phyloP scores from a whole-genome alignment of 1,139 yeast species.

The Saccharomyces hybrid region DNA sequence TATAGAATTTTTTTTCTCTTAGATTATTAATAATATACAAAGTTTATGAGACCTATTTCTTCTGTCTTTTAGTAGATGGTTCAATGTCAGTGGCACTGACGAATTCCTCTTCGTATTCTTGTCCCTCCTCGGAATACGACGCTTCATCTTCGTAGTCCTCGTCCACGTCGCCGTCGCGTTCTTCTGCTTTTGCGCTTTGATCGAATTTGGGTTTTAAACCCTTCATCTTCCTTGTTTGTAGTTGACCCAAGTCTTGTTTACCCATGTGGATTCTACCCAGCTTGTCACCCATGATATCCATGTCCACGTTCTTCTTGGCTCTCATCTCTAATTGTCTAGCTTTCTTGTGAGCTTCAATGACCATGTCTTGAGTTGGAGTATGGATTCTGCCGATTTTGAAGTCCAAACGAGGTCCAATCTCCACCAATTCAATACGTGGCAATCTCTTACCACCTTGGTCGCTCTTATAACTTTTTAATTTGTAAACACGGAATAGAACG shows the following conservation, averaged over 20 bases:
- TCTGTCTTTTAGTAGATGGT: slow-evolving; percentile 37
- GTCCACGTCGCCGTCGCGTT: slow-evolving; percentile 40
- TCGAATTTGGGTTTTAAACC: slow-evolving; percentile 85
- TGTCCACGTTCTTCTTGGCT: slow-evolving; percentile 81
- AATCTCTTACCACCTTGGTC: slow-evolving; percentile 61
- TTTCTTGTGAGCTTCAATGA: slow-evolving; percentile 76
- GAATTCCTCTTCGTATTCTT: slow-evolving; percentile 58
- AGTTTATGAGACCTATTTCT: slow-evolving; percentile 21
- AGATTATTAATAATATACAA: not conserved
- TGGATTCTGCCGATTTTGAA: slow-evolving; percentile 85
- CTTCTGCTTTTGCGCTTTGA: slow-evolving; percentile 55
- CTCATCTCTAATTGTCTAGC: slow-evolving; percentile 79
- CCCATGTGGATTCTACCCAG: slow-evolving; percentile 94
- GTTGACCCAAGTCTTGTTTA: slow-evolving; percentile 79
- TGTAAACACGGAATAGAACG: slow-evolving; percentile 85
- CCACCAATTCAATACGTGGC: slow-evolving; percentile 91
- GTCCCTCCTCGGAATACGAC: slow-evolving; percentile 40
- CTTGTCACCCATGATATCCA: slow-evolving; percentile 91
- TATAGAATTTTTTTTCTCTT: not conserved
- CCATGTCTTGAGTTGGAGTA: slow-evolving; percentile 80
- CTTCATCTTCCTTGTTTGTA: slow-evolving; percentile 97
- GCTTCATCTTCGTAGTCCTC: slow-evolving; percentile 45
- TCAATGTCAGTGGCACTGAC: slow-evolving; percentile 47
- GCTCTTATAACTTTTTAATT: slow-evolving; percentile 69
- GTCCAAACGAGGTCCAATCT: slow-evolving; percentile 93